Percentiles rank a stretch among this genome's conserved stretches.
phyloP scores from a whole-genome alignment of 2,329 filamentous ascomycete species.

The Coniochaeta ligniaria region DNA sequence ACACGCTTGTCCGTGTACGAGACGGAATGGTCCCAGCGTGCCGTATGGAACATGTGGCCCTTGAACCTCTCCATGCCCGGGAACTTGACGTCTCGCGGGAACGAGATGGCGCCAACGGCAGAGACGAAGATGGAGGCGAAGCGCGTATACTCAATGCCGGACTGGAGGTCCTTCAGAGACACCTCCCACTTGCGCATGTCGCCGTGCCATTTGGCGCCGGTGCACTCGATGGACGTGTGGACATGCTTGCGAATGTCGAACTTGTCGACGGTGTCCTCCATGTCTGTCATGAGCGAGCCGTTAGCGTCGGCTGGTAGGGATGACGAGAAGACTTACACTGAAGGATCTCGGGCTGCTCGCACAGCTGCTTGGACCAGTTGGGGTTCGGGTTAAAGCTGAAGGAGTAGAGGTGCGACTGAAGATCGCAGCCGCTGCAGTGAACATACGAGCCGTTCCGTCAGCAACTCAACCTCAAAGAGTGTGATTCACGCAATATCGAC shows the following conservation, averaged over 20 bases:
- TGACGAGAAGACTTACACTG: constrained; percentile 19
- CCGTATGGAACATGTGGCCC: constrained; percentile 26
- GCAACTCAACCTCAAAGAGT: too few relatives aligned
- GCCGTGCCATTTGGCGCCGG: constrained; percentile 13
- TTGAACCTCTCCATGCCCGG: constrained; percentile 22
- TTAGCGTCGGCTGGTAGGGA: too few relatives aligned
- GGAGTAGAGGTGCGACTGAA: constrained; percentile 31
- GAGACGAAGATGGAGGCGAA: constrained; percentile 9
- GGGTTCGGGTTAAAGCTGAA: constrained; percentile 33
- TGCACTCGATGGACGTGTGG: constrained; percentile 11
- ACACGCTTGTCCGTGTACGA: constrained; percentile 22
- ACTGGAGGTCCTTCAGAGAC: constrained; percentile 2
- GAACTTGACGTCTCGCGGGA: constrained; percentile 16
- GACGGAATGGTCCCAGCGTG: constrained; percentile 22
- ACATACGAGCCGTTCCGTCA: not conserved
- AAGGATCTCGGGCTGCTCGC: constrained; percentile 25
- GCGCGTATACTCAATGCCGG: constrained; percentile 7
- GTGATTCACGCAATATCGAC: too few relatives aligned
- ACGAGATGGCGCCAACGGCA: constrained; percentile 17
- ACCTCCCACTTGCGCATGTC: constrained; percentile 12
- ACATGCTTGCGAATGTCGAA: constrained; percentile 15
- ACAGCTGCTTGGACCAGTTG: constrained; percentile 24
- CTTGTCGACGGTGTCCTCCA: constrained; percentile 11
- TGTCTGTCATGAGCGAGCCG: too few relatives aligned
- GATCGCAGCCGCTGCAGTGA: constrained; percentile 17